Evolutionary conservation across 495 filamentous ascomycete genomes (phyloP), one percentile per base, ranked within the genome.

Genomic region (Pyronema domesticum): DNA sequence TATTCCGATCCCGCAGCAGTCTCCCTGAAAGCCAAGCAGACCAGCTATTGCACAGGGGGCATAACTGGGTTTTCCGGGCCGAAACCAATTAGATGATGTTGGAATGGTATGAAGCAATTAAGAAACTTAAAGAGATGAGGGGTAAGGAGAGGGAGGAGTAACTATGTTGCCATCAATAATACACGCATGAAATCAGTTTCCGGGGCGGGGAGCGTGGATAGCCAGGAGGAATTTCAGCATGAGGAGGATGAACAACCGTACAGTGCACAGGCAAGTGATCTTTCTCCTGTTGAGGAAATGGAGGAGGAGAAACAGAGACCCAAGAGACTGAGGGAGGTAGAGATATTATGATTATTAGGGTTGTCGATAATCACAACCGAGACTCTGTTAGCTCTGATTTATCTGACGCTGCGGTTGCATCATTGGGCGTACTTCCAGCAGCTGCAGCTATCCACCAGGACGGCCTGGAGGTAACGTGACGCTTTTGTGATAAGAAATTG

Each of bases 11-110:
- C 83, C 40, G 80, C 80, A 37, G 86, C 85, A 10, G 83, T 83
- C 17, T 94, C 87, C n/a, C 77, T 98, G 48, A 96, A 95, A 69
- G 91, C 89, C 43, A 82, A 88, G 50, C 89, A 98, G 68, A 93
- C 85, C 13, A 89, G 91, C 48, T 68, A 7, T 86, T 96, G 78
- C 91, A 96, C 62, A 82, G 89, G 50, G 89, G 89, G 17, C 91
- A 98, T 64, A 87, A 86, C 10, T 98, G 91, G 91, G 89, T 96
- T 6, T 96, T 98, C 73, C 80, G 91, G 45, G 88, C 88, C 8
- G 91, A 96, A 68, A 85, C 85, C 34, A 79, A 94, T 68, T 93
- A 94, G 56, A 94, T 86, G 7, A 95, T 98, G 93, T 80, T 94
- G 72, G 83, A 85, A 23, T 95, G 89, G 91, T 95, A 87, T 66